Percentiles rank a stretch among this genome's conserved stretches.
These are phyloP conservation scores for Beauveria varroae DNA, from an alignment of 2,329 filamentous ascomycete species.

Conservation along the genomic window DNA sequence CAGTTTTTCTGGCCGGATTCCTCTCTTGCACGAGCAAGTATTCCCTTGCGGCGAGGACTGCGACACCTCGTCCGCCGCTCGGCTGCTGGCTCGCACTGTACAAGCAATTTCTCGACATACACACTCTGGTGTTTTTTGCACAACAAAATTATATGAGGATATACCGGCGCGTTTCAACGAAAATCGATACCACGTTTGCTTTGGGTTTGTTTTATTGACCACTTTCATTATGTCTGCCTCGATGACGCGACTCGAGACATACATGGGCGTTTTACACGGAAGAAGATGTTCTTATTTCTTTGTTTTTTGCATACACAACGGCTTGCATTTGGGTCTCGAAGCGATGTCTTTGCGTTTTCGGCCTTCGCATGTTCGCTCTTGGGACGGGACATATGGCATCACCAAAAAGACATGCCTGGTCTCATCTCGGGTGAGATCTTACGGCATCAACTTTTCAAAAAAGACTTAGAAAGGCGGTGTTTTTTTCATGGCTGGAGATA, in stretches of 20 bases:
- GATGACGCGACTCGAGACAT: slow-evolving; percentile 33
- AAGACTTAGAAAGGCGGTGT: slow-evolving; percentile 38
- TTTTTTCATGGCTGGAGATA: slow-evolving; percentile 25
- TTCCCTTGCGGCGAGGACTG: slow-evolving; percentile 1
- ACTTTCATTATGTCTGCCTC: slow-evolving; percentile 24
- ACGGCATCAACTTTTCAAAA: slow-evolving; percentile 39
- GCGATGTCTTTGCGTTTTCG: slow-evolving; percentile 24
- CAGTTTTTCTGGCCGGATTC: slow-evolving; percentile 32
- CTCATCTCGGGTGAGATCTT: slow-evolving; percentile 35
- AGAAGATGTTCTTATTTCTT: background rate
- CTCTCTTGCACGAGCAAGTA: slow-evolving; percentile 16
- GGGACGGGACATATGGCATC: slow-evolving; percentile 1
- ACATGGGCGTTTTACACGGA: slow-evolving; percentile 27
- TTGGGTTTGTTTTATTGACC: slow-evolving; percentile 24
- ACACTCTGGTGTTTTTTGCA: slow-evolving; percentile 19
- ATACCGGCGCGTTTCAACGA: slow-evolving; percentile 27
- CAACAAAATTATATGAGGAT: slow-evolving; percentile 27
- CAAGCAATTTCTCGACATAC: slow-evolving; percentile 43
- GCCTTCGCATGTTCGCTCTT: slow-evolving; percentile 30
- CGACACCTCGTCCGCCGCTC: slow-evolving; percentile 3
- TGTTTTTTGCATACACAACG: slow-evolving; percentile 26
- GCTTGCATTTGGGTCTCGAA: slow-evolving; percentile 23
- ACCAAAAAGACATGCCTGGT: slow-evolving; percentile 5
- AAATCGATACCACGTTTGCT: slow-evolving; percentile 40
- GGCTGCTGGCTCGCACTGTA: slow-evolving; percentile 27